Base-by-base conservation (phyloP, 2,329 filamentous ascomycete species). In the Arthrobotrys conoides region DNA sequence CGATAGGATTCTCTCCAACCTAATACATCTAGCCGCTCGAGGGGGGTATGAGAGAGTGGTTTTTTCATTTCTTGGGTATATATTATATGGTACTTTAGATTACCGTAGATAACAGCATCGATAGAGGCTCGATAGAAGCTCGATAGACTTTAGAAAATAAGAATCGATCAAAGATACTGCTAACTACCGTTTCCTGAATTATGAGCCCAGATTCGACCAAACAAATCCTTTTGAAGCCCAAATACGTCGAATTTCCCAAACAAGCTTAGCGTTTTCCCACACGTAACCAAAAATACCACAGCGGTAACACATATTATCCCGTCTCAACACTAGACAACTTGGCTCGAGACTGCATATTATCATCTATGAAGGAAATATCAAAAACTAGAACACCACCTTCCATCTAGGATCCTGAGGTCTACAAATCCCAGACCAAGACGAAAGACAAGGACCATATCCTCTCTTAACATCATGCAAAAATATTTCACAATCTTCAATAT, bases 11-110 rank as follows among this genome's bases (percentile, higher is more conserved):
- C 3, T 27, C n/a, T 53, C 30, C 24, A 30, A 57, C n/a, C 20
- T 59, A 59, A 59, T 59, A 59, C 53, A 59, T 41, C 18, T 24
- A 8, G 33, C 53, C 10, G 30, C 53, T 59, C 18, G n/a, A 57
- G 8, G 53, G 16, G 33, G 27, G 30, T 22, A 24, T 2, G 9
- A 59, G 53, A 16, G 38, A 3, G 14, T 9, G 10, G 16, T 41
- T 41, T 41, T 41, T 41, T 41, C 16, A 41, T 41, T 41, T 16
- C 38, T 41, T 41, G 38, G 14, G 38, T n/a, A 16, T n/a, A 41
- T 5, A 41, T n/a, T n/a, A 16, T 41, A 38, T 8, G 16, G 16
- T 41, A 2, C 5, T 12, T 2, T 41, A 36, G 9, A 36, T 30
- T 30, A 3, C 27, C 27, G 27, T 30, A 30, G 27, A 30, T 30